Percentiles rank a stretch among this genome's conserved stretches.
Conservation (phyloP, 371 early-diverging fungal species). For the Capniomyces stellatus region DNA sequence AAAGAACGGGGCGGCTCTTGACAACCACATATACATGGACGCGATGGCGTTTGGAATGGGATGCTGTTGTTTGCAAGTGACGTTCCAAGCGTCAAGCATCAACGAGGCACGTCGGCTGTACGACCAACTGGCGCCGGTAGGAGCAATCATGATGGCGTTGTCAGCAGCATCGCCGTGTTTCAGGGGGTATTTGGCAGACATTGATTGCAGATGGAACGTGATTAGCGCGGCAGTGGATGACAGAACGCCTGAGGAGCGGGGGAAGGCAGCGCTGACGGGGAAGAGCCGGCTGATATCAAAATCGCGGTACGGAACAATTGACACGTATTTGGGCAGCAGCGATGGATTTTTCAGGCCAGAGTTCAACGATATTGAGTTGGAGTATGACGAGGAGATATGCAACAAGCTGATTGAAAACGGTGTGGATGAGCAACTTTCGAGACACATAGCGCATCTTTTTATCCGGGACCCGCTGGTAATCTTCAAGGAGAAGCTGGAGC, state of each 20-base stretch:
- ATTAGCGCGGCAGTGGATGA: slow-evolving; percentile 92
- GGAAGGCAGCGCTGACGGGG: slow-evolving; percentile 44
- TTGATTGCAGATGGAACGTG: slow-evolving; percentile 97
- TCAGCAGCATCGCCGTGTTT: slow-evolving; percentile 91
- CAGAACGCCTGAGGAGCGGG: slow-evolving; percentile 86
- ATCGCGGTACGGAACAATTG: slow-evolving; percentile 93
- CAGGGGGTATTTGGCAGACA: slow-evolving; percentile 88
- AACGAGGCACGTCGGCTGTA: slow-evolving; percentile 86
- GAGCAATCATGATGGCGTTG: slow-evolving; percentile 91
- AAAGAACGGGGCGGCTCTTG: slow-evolving; percentile 57
- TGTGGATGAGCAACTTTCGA: slow-evolving; percentile 80
- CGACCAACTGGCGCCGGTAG: slow-evolving; percentile 86
- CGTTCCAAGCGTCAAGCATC: slow-evolving; percentile 94
- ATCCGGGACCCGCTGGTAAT: slow-evolving; percentile 97
- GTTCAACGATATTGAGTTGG: slow-evolving; percentile 87
- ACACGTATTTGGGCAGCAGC: slow-evolving; percentile 66
- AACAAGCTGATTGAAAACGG: slow-evolving; percentile 40
- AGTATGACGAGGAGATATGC: slow-evolving; percentile 64
- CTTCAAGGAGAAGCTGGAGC: slow-evolving; percentile 72
- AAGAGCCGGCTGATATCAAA: slow-evolving; percentile 71
- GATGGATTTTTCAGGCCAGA: slow-evolving; percentile 57
- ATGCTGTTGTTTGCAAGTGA: slow-evolving; percentile 96
- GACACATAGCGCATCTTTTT: slow-evolving; percentile 91
- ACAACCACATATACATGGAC: slow-evolving; percentile 95
- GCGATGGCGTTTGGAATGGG: slow-evolving; percentile 99